Evolutionary conservation across 352 stramenopile species (phyloP).

Genomic region (Elongisporangium senticosum): DNA sequence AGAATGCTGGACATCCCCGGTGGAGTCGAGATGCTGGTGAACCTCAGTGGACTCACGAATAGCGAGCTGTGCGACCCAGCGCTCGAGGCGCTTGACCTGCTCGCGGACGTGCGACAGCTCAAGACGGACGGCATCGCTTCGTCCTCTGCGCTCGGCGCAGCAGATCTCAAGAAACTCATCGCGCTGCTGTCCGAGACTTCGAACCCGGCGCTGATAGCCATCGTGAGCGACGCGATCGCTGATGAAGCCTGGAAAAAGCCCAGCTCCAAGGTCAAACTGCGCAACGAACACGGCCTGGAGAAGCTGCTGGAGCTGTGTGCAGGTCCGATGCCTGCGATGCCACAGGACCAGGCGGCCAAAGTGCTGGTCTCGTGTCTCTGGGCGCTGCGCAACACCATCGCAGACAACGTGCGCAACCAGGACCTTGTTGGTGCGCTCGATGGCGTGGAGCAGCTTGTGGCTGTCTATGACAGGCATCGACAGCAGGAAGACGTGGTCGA

Average conservation of each 20-base stretch:
- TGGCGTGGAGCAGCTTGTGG: constrained; percentile 42
- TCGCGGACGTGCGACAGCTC: constrained; percentile 59
- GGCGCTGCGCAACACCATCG: constrained; percentile 54
- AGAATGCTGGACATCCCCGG: constrained; percentile 60
- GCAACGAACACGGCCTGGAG: constrained; percentile 64
- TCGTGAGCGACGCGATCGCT: constrained; percentile 73
- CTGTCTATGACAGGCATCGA: constrained; percentile 34
- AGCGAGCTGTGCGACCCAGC: constrained; percentile 61
- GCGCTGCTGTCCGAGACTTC: constrained; percentile 45
- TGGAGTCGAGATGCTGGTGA: constrained; percentile 76
- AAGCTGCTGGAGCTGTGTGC: constrained; percentile 50
- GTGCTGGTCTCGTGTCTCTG: constrained; percentile 58
- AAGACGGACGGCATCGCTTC: constrained; percentile 30
- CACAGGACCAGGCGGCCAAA: constrained; percentile 15
- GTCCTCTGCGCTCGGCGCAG: constrained; percentile 23
- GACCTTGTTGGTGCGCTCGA: constrained; percentile 46
- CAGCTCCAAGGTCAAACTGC: constrained; percentile 48
- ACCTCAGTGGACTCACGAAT: constrained; percentile 57
- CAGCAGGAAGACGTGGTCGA: constrained; percentile 54
- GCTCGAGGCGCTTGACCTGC: constrained; percentile 64
- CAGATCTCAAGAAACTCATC: constrained; percentile 67
- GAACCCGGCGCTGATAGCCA: constrained; percentile 50
- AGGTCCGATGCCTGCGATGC: constrained; percentile 9
- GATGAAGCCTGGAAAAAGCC: constrained; percentile 69
- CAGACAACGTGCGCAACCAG: constrained; percentile 56